These are phyloP conservation scores for Brettanomyces bruxellensis DNA, from an alignment of 805 yeast genomes.

Conservation along the genomic window DNA sequence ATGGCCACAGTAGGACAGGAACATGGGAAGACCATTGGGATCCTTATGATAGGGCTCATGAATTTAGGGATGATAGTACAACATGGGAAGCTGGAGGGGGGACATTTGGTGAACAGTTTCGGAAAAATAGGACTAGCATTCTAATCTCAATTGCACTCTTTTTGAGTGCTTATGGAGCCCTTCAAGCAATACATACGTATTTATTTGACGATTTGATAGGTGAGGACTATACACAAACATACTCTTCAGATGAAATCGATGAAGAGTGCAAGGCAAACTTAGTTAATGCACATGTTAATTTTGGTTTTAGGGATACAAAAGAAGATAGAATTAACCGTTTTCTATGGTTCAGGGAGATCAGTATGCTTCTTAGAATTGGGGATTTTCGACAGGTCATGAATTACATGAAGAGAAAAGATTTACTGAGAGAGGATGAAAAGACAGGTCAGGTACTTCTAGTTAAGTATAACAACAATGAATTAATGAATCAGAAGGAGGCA, in stretches of 20 bases:
- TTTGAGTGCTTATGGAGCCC: constrained; percentile 17
- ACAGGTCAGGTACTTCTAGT: background rate
- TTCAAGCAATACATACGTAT: constrained; percentile 23
- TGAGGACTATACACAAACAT: constrained; percentile 13
- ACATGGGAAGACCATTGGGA: constrained; percentile 24
- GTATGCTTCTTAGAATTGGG: constrained; percentile 18
- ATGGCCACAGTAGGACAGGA: constrained; percentile 10
- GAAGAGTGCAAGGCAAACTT: constrained; percentile 33
- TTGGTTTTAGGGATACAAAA: constrained; percentile 41
- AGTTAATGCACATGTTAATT: constrained; percentile 36
- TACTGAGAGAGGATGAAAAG: constrained; percentile 3
- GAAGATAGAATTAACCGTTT: constrained; percentile 47
- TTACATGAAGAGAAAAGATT: constrained; percentile 10
- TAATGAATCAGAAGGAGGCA: background rate
- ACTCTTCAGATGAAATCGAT: constrained; percentile 21
- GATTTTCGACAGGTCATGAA: constrained; percentile 16
- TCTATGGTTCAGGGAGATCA: constrained; percentile 40
- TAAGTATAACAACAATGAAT: background rate
- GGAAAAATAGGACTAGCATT: constrained; percentile 20
- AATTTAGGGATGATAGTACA: constrained; percentile 16
- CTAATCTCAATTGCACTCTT: constrained; percentile 19
- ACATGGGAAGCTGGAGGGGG: constrained; percentile 20
- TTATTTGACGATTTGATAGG: constrained; percentile 24
- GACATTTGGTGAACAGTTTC: constrained; percentile 18
- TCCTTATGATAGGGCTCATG: constrained; percentile 14